phyloP scores from a whole-genome alignment of 2,329 filamentous ascomycete species.

The Simplicillium aogashimaense region DNA sequence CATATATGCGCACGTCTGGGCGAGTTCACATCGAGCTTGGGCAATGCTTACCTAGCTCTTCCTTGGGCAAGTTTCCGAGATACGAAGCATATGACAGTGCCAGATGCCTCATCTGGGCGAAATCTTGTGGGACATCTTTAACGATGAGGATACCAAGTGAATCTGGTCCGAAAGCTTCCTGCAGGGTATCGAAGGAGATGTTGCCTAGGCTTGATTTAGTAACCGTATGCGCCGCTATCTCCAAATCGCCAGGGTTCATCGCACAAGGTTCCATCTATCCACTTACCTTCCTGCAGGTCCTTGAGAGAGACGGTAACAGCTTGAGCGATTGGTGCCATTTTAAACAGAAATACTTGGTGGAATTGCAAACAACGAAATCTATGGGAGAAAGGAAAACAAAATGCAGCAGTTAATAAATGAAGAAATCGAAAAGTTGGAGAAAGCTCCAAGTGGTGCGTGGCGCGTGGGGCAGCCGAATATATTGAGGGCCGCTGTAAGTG shows the following conservation, averaged over 20 bases:
- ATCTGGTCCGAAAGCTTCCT: conserved; percentile 78
- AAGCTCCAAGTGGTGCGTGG: neutral
- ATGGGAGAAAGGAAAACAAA: too few species aligned
- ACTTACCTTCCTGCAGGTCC: conserved; percentile 48
- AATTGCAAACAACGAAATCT: too few species aligned
- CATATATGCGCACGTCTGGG: too few species aligned
- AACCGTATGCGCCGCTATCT: conserved; percentile 6
- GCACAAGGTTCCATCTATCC: neutral
- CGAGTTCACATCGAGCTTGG: too few species aligned
- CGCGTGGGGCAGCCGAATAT: too few species aligned
- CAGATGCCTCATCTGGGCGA: conserved; percentile 58
- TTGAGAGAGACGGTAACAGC: conserved; percentile 52
- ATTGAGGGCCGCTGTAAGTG: too few species aligned
- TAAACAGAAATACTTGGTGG: neutral
- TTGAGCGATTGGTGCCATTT: conserved; percentile 39
- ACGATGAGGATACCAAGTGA: conserved; percentile 93
- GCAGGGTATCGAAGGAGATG: conserved; percentile 57
- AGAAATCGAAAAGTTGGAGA: neutral
- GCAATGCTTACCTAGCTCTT: conserved; percentile 58
- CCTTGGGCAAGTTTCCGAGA: conserved; percentile 66
- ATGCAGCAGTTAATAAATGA: neutral
- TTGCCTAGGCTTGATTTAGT: conserved; percentile 34
- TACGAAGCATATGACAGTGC: conserved; percentile 84
- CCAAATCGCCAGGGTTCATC: neutral
- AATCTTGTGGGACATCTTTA: conserved; percentile 67